Base-by-base conservation (phyloP, 2,329 filamentous ascomycete species). In the Beauveria sp. region DNA sequence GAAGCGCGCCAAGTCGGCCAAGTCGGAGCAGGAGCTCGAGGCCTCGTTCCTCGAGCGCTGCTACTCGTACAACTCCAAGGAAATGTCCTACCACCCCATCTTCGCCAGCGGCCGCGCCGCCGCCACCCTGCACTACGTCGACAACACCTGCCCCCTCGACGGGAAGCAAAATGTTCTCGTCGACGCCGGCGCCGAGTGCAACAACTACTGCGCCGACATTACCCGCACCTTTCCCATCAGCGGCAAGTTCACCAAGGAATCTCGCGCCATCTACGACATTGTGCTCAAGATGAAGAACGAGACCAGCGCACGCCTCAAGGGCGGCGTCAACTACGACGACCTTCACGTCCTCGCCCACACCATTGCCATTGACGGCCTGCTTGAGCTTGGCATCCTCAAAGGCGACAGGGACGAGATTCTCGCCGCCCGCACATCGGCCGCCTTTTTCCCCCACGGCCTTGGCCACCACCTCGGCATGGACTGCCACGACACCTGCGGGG, bases 381-480 rank as follows among this genome's bases (percentile, higher is more conserved):
- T 92, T 31, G 75, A 80, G 24, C 79, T 97, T 0, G 91, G 91
- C 2, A 88, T 98, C 52, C 76, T 97, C 45, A 83, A 83, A 70
- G 80, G 85, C 10, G 79, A 84, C 64, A 82, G 83, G 62, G 83
- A 88, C 20, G 91, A 91, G 67, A 89, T 97, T 26, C 83, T 96
- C 64, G 82, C 86, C 66, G 85, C 84, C 49, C 83, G 92, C 61
- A 90, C 91, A n/a, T 93, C 89, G 69, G 86, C 89, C 26, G 93
- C 92, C 1, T 97, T 97, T 78, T 90, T 96, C 70, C 93, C 93
- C 1, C 93, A 97, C 72, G 93, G 93, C 0, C 78, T 97, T 1
- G 93, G 93, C 0, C 93, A 97, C 74, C 93, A 96, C 72, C 79
- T 97, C 10, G 93, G 93, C 65, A 88, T 97, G 82, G 93, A 97